Evolutionary conservation across 768 basidiomycete genomes (phyloP), one percentile per base, ranked within the genome.

Genomic region (Boletus tylopilopsis): DNA sequence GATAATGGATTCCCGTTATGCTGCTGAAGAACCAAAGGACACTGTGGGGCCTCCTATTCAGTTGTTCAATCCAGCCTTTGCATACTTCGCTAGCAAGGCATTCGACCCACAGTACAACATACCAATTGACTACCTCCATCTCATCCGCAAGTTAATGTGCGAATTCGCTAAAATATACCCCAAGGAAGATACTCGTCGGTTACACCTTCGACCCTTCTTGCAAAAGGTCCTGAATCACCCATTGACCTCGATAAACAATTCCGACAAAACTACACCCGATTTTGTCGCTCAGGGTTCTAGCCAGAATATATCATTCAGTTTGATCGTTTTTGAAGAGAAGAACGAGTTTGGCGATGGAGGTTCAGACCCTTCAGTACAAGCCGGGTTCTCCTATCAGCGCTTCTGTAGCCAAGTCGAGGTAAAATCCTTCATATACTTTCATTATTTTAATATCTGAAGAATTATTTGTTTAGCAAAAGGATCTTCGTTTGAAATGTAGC

Each of bases 351-450:
- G 50, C 0, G 42, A 59, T 54, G 54, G 50, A 50, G 36, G 59
- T 12, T 70, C 49, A 21, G 69, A 73, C 48, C 64, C 65, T 11
- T 59, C 59, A 16, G 51, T 32, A 3, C 71, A 70, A 55, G 71
- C 53, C 0, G 47, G 45, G n/a, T 60, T 71, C 24, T 61, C 56
- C 0, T 64, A 58, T 49, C 50, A 25, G 5, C 46, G 42, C 9
- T 39, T 57, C 34, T 55, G 62, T 47, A 18, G 45, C 38, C 55
- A 57, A 29, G 0, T 13, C 0, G 38, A 57, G 42, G 56, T 63
- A n/a, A 43, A 16, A 15, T n/a, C 16, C 16, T 32, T 30, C 16
- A 4, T 4, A 2, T 16, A 5, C 11, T 10, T 38, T 9, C 16
- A 5, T 13, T 30, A 9, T 29, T 7, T 16, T 34, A n/a, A n/a